A percentile compares a stretch with the other conserved stretches of the same genome.
phyloP scores from a whole-genome alignment of 768 basidiomycete genomes.

The Psilocybe subaeruginosa region DNA sequence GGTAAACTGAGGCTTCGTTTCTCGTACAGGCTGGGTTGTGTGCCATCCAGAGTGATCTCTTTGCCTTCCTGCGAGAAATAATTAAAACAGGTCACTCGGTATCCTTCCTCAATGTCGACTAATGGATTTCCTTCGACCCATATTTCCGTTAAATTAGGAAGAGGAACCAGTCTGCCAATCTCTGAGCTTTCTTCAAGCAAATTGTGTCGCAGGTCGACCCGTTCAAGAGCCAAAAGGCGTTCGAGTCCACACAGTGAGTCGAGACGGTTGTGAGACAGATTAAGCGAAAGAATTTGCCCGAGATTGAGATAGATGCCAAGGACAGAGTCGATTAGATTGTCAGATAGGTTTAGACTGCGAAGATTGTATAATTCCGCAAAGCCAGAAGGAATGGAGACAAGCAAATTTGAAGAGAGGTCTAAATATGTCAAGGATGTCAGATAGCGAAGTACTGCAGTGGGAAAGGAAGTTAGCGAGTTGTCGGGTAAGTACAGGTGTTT shows the following conservation, averaged over 20 bases:
- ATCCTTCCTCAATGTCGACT: slow-evolving; percentile 69
- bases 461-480: slow-evolving; percentile 81
- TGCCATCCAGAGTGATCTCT: slow-evolving; percentile 75
- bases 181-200: slow-evolving; percentile 82
- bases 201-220: slow-evolving; percentile 84
- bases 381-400: slow-evolving; percentile 84
- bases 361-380: slow-evolving; percentile 78
- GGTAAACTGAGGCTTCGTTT: slow-evolving; percentile 57
- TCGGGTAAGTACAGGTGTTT: slow-evolving; percentile 78
- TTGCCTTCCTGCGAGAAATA: slow-evolving; percentile 88
- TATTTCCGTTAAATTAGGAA: slow-evolving; percentile 80
- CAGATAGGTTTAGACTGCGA: slow-evolving; percentile 88
- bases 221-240: slow-evolving; percentile 81
- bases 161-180: slow-evolving; percentile 75
- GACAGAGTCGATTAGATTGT: slow-evolving; percentile 98
- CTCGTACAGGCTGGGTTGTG: slow-evolving; percentile 72
- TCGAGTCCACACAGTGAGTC: slow-evolving; percentile 96
- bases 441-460: slow-evolving; percentile 64
- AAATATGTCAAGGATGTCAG: slow-evolving; percentile 79
- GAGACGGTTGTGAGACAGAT: slow-evolving; percentile 84
- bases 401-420: slow-evolving; percentile 89
- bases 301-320: slow-evolving; percentile 84
- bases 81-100: slow-evolving; percentile 79
- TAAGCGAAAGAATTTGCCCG: slow-evolving; percentile 76
- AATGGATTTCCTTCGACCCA: slow-evolving; percentile 89